Evolutionary conservation across 306 rosid species (phyloP).

Genomic region (Rubus idaeus): DNA sequence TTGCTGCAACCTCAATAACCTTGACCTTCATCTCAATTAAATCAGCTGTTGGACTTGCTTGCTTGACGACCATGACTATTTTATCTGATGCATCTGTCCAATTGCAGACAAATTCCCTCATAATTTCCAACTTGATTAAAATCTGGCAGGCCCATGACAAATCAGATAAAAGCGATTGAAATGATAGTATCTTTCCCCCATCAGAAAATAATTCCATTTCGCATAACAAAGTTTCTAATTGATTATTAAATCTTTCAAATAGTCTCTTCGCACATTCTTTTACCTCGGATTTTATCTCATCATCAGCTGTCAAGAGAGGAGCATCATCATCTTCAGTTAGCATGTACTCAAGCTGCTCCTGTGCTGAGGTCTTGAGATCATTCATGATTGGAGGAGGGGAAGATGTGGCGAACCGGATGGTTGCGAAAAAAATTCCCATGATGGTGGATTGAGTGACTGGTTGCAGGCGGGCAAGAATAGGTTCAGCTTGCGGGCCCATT

Average conservation of each 20-base stretch:
- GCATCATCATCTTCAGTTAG: slow-evolving; percentile 87
- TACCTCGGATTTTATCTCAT: slow-evolving; percentile 59
- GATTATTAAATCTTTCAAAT: slow-evolving; percentile 49
- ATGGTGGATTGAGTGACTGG: slow-evolving; percentile 69
- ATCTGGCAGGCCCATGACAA: slow-evolving; percentile 80
- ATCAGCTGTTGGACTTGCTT: slow-evolving; percentile 45
- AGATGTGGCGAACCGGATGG: slow-evolving; percentile 74
- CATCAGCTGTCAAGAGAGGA: slow-evolving; percentile 68
- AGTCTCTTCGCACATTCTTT: slow-evolving; percentile 65
- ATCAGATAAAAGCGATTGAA: slow-evolving; percentile 64
- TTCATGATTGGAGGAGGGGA: slow-evolving; percentile 56
- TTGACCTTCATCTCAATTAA: slow-evolving; percentile 50
- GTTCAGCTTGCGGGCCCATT: slow-evolving; percentile 68
- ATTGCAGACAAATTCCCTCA: slow-evolving; percentile 68
- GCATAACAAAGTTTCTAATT: slow-evolving; percentile 45
- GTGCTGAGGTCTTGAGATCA: slow-evolving; percentile 85
- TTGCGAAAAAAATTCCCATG: slow-evolving; percentile 56
- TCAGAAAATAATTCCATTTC: slow-evolving; percentile 48
- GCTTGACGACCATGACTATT: slow-evolving; percentile 61
- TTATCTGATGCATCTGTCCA: slow-evolving; percentile 87
- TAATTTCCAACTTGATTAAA: slow-evolving; percentile 68
- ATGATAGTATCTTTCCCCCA: slow-evolving; percentile 44
- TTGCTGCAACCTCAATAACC: slow-evolving; percentile 73
- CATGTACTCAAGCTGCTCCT: slow-evolving; percentile 96
- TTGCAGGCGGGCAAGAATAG: slow-evolving; percentile 87